Conservation (phyloP, 192 early-diverging fungal genomes). For the Coemansia sp. region DNA sequence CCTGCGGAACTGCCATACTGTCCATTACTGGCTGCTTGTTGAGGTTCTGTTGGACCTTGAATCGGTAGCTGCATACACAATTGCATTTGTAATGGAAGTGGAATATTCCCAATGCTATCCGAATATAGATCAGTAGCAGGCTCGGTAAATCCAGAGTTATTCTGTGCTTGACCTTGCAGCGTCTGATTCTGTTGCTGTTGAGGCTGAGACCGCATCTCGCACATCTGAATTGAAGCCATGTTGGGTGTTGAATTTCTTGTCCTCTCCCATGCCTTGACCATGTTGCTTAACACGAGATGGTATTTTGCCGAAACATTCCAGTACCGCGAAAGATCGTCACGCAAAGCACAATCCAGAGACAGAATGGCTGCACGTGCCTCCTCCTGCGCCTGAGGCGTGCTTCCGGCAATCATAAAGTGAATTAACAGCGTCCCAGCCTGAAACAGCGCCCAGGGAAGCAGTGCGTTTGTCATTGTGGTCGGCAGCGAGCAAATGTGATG, state of each 20-base stretch:
- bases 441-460: constrained; percentile 55
- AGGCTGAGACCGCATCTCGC: background rate
- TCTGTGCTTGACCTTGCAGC: constrained; percentile 13
- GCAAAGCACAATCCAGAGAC: constrained; percentile 43
- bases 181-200: constrained; percentile 9
- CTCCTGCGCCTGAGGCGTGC: constrained; percentile 50
- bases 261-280: constrained; percentile 58
- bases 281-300: constrained; percentile 47
- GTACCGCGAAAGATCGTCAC: constrained; percentile 51
- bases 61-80: constrained; percentile 41
- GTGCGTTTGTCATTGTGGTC: constrained; percentile 46
- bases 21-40: background rate
- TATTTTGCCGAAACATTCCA: constrained; percentile 56
- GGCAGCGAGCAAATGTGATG: constrained; percentile 49
- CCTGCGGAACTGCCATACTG: background rate
- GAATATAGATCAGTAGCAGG: constrained; percentile 31
- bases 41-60: background rate
- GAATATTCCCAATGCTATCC: constrained; percentile 19
- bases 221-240: constrained; percentile 23
- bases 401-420: constrained; percentile 56
- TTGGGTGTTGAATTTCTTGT: constrained; percentile 43
- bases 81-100: constrained; percentile 48
- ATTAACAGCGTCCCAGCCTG: constrained; percentile 56
- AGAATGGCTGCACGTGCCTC: constrained; percentile 51
- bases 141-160: constrained; percentile 9